These are phyloP conservation scores for Ilyonectria mors-panacis DNA, from an alignment of 2,329 filamentous ascomycete species.

Conservation along the genomic window DNA sequence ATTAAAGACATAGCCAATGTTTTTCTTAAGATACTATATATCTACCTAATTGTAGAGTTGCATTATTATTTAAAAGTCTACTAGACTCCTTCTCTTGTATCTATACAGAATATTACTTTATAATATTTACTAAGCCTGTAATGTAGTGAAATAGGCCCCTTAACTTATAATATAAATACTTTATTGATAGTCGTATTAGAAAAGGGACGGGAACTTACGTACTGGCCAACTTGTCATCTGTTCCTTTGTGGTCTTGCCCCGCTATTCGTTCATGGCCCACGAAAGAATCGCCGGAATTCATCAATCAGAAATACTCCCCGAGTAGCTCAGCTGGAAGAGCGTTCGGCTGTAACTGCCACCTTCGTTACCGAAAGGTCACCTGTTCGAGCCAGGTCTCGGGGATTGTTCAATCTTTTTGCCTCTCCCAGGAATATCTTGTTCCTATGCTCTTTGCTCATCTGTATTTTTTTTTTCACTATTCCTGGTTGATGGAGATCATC, in stretches of 20 bases:
- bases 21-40: no score
- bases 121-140: background rate
- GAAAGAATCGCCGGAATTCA: background rate
- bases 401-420: conserved; percentile 15
- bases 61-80: no score
- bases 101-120: no score
- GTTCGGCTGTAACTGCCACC: conserved; percentile 33
- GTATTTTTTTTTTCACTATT: background rate
- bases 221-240: background rate
- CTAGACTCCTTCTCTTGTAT: no score
- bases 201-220: no score
- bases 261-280: background rate
- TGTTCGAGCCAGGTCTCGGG: conserved; percentile 35
- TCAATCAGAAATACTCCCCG: conserved; percentile 18
- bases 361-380: conserved; percentile 33
- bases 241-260: no score
- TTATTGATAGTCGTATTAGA: no score
- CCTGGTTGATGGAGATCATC: background rate
- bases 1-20: no score
- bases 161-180: no score
- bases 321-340: conserved; percentile 36
- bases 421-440: background rate
- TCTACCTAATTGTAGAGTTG: no score
- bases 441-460: background rate
- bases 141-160: no score